Conservation (phyloP, 441 rosid species). For the Macaranga tanarius region DNA sequence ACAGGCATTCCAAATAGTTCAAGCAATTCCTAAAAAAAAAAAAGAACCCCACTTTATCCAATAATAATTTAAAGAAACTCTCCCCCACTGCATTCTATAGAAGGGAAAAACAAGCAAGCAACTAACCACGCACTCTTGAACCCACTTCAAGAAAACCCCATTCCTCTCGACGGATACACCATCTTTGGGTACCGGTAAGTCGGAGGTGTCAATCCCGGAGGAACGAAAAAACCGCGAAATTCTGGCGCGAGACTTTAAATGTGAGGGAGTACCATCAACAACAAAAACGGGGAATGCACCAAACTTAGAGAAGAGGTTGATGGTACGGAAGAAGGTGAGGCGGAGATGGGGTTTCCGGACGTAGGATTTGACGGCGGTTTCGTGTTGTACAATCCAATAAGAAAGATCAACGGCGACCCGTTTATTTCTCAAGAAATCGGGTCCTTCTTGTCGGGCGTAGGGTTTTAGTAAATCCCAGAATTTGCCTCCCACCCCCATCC, state of each 20-base stretch:
- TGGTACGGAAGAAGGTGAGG: constrained; percentile 83
- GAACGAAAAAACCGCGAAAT: constrained; percentile 54
- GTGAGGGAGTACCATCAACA: constrained; percentile 83
- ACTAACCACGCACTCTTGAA: constrained; percentile 76
- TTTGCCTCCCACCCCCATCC: constrained; percentile 80
- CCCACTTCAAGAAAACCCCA: constrained; percentile 50
- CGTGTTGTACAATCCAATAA: constrained; percentile 80
- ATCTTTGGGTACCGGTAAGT: constrained; percentile 38
- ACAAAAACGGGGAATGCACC: constrained; percentile 88
- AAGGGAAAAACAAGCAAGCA: background rate
- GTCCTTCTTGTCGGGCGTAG: constrained; percentile 49
- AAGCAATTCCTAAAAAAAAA: constrained; percentile 55
- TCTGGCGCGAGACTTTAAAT: constrained; percentile 69
- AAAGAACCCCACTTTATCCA: background rate
- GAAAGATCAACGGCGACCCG: constrained; percentile 90
- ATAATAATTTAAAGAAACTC: background rate
- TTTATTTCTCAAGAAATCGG: constrained; percentile 62
- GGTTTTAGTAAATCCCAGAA: constrained; percentile 89
- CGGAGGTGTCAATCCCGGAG: constrained; percentile 49
- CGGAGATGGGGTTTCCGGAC: constrained; percentile 64
- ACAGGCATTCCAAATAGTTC: constrained; percentile 81
- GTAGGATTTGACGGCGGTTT: constrained; percentile 56
- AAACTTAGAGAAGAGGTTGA: constrained; percentile 85
- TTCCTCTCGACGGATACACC: constrained; percentile 73
- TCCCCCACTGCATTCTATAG: no score